Evolutionary conservation across 2,329 filamentous ascomycete genomes (phyloP).

Genomic region (Aaosphaeria arxii): DNA sequence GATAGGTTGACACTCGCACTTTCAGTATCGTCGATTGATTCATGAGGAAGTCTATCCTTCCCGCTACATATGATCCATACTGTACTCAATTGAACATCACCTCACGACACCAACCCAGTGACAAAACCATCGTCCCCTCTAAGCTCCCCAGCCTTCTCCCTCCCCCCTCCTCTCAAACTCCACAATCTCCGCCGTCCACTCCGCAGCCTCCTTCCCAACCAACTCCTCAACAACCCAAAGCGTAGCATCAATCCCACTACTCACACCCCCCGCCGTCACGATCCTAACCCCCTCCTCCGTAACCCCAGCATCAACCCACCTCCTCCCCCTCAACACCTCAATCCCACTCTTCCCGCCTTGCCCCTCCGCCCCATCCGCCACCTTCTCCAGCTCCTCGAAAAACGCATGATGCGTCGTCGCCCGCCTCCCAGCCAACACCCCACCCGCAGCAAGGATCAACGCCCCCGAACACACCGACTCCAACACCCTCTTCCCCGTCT

Average conservation of each 20-base stretch:
- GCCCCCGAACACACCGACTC: conserved; percentile 42
- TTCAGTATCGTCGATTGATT: no score
- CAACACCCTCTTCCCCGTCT: conserved; percentile 25
- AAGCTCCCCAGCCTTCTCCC: conserved; percentile 13
- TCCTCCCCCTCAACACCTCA: conserved; percentile 18
- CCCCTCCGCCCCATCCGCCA: conserved; percentile 27
- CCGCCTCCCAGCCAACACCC: conserved; percentile 31
- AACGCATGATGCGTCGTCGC: conserved; percentile 41
- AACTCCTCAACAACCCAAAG: conserved; percentile 25
- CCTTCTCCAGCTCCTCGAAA: conserved; percentile 20
- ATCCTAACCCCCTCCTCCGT: conserved; percentile 30
- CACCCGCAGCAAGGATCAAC: conserved; percentile 36
- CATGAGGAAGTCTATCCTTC: no score
- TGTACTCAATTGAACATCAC: no score
- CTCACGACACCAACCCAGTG: no score
- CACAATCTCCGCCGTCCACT: conserved; percentile 21
- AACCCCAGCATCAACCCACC: conserved; percentile 31
- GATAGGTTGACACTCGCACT: no score
- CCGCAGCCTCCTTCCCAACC: conserved; percentile 20
- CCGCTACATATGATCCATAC: no score
- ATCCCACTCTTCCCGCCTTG: conserved; percentile 23
- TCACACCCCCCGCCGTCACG: conserved; percentile 34
- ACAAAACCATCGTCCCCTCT: no score
- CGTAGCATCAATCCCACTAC: conserved; percentile 29
- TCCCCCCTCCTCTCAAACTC: conserved; percentile 29